A percentile compares a stretch with the other conserved stretches of the same genome.
Conservation (phyloP, 148 eudicot species). For the Selenicereus undatus region DNA sequence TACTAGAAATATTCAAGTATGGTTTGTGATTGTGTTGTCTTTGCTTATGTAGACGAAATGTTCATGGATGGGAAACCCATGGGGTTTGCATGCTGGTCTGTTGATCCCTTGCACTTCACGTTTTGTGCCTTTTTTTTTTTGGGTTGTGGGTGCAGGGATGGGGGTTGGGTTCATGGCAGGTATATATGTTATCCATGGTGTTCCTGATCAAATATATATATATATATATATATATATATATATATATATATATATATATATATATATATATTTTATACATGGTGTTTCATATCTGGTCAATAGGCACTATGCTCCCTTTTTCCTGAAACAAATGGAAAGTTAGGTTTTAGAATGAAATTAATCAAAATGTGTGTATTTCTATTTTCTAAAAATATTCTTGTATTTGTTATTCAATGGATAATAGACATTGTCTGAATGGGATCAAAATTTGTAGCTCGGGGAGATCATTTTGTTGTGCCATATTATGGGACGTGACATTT, state of each 20-base stretch:
- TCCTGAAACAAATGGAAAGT: too few relatives aligned
- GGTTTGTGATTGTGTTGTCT: background rate
- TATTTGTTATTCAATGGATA: background rate
- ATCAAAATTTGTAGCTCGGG: background rate
- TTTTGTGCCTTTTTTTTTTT: background rate
- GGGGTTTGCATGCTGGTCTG: background rate
- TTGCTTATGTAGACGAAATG: background rate
- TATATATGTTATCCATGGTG: background rate
- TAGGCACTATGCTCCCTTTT: too few relatives aligned
- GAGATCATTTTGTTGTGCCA: background rate
- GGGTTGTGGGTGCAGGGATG: background rate
- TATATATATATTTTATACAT: too few relatives aligned
- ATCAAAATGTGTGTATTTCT: background rate
- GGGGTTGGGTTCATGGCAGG: background rate
- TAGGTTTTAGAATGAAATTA: too few relatives aligned
- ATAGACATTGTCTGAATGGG: background rate
- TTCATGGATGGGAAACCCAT: background rate
- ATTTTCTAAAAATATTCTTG: background rate
- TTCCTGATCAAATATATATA: too few relatives aligned
- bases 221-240: too few relatives aligned
- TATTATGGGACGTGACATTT: too few relatives aligned
- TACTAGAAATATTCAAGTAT: background rate
- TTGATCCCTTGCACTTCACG: background rate
- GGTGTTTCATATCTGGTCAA: too few relatives aligned
- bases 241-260: too few relatives aligned